A percentile compares a stretch with the other conserved stretches of the same genome.
Evolutionary conservation across 169 alveolate genomes (phyloP).

Genomic region (Theileria sp.): DNA sequence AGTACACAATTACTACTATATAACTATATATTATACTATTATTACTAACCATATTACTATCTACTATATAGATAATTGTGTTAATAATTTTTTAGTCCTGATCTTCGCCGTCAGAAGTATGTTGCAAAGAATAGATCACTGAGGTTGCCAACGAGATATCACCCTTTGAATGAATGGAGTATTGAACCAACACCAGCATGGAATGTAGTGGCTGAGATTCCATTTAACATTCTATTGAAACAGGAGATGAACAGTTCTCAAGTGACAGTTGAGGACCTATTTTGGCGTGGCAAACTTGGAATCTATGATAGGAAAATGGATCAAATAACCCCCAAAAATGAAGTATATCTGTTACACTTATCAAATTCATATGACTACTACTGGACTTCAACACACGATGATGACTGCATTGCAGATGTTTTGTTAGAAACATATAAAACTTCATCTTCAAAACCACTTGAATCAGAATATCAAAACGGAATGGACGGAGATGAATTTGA

Average conservation of each 20-base stretch:
- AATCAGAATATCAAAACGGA: background rate
- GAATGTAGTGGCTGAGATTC: constrained; percentile 84
- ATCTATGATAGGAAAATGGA: constrained; percentile 82
- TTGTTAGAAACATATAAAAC: constrained; percentile 49
- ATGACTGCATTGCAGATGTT: constrained; percentile 78
- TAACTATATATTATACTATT: too few relatives aligned
- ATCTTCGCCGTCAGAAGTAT: constrained; percentile 70
- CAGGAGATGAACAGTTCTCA: constrained; percentile 72
- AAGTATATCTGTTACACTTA: constrained; percentile 69
- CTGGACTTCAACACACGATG: constrained; percentile 85
- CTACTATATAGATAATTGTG: background rate
- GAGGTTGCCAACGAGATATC: constrained; percentile 81
- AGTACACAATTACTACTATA: background rate
- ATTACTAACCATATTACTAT: background rate
- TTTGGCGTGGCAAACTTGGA: constrained; percentile 84
- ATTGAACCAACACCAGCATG: constrained; percentile 88
- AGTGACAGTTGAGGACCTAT: constrained; percentile 79
- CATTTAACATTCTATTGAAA: constrained; percentile 82
- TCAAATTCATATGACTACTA: constrained; percentile 71
- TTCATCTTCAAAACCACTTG: constrained; percentile 11
- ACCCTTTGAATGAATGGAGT: constrained; percentile 88
- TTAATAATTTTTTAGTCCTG: constrained; percentile 50
- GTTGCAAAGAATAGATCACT: constrained; percentile 74
- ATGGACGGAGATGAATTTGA: constrained; percentile 25
- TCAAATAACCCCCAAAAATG: constrained; percentile 79